These are phyloP conservation scores for Kuraishia hungarica DNA, from an alignment of 805 yeast genomes.

Conservation along the genomic window DNA sequence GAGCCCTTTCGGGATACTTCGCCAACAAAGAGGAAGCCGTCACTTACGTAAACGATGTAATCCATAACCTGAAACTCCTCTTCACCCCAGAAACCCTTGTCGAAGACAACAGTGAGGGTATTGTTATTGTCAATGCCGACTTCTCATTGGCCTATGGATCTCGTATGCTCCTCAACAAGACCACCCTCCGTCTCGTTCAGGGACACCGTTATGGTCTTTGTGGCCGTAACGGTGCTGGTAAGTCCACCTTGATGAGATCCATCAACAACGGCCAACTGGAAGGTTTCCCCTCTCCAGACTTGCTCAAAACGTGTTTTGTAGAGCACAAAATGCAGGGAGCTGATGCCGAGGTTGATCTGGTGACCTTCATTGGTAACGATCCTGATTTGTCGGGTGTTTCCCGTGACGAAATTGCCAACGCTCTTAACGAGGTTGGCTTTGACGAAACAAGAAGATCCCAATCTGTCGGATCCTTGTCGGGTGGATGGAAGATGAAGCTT, in stretches of 20 bases:
- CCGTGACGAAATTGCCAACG: slow-evolving; percentile 62
- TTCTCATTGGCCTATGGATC: slow-evolving; percentile 97
- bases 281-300: slow-evolving; percentile 89
- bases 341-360: slow-evolving; percentile 86
- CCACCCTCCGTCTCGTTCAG: slow-evolving; percentile 76
- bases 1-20: slow-evolving; percentile 27
- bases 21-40: slow-evolving; percentile 20
- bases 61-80: slow-evolving; percentile 43
- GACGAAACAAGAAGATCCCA: slow-evolving; percentile 84
- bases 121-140: slow-evolving; percentile 88
- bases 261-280: slow-evolving; percentile 95
- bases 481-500: slow-evolving; percentile 99
- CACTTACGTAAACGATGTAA: slow-evolving; percentile 32
- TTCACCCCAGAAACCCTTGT: slow-evolving; percentile 45
- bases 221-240: slow-evolving; percentile 99
- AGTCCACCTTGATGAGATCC: slow-evolving; percentile 94
- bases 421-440: slow-evolving; percentile 82
- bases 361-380: slow-evolving; percentile 80
- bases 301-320: slow-evolving; percentile 88
- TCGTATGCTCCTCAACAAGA: slow-evolving; percentile 91
- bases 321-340: slow-evolving; percentile 95
- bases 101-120: slow-evolving; percentile 67
- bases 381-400: slow-evolving; percentile 65
- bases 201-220: slow-evolving; percentile 97
- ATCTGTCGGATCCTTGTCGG: slow-evolving; percentile 89